Evolutionary conservation across 768 basidiomycete genomes (phyloP), one percentile per base, ranked within the genome.

Genomic region (Porpolomopsis calyptriformis): DNA sequence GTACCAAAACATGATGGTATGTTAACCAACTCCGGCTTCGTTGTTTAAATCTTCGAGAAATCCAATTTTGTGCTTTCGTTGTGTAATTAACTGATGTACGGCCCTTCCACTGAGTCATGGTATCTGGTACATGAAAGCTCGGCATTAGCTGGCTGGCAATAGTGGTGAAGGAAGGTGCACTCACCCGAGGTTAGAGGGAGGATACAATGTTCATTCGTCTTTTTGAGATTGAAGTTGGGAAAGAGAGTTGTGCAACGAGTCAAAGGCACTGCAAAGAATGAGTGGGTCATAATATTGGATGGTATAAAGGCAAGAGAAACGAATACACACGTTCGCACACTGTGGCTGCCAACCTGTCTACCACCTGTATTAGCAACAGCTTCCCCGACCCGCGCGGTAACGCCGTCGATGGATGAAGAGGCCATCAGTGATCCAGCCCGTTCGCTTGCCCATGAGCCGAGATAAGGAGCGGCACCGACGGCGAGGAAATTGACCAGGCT

Each of bases 401-500:
- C 29, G 16, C 42, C 42, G 6, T 43, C 27, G 6, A 43, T 26
- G 11, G 16, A 18, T 4, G 11, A 12, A 6, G 24, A 25, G 7
- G 26, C 7, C 14, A 43, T 14, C 42, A 43, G 16, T n/a, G 24
- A 18, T 22, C 6, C 16, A n/a, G 29, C 42, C 26, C 27, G 24
- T 12, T 33, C 42, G 19, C 42, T 43, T 10, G 26, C 42, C 42
- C 42, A 43, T 27, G n/a, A 10, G 12, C 42, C 42, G 7, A 43
- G 42, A 20, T 43, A 43, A 11, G 42, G 42, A 8, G 42, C 42
- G 3, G 42, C 42, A 29, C 42, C 42, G 2, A 27, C 31, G 7
- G 42, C 42, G 14, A 43, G 20, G 20, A 43, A 43, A 26, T 43
- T 43, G n/a, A 43, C 42, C 42, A 43, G 19, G 10, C n/a, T 43